phyloP scores from a whole-genome alignment of 345 rosid species.

The Hibiscus mutabilis region DNA sequence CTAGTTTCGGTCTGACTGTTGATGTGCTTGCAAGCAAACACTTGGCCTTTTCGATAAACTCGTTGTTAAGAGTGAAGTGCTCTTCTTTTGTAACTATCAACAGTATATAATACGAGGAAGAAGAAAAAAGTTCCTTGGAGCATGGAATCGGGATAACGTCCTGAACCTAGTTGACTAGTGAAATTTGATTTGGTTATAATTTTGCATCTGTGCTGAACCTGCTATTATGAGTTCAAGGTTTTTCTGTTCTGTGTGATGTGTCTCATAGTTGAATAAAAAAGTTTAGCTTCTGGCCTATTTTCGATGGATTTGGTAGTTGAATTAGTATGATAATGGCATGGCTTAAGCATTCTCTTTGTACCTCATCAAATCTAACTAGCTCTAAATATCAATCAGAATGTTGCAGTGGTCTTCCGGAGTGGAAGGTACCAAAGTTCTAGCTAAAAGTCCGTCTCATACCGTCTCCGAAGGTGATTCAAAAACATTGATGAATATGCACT shows the following conservation, averaged over 20 bases:
- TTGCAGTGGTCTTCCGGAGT: neutral
- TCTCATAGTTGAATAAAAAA: neutral
- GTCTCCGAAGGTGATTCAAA: neutral
- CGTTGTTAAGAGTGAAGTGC: no score
- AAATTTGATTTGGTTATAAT: no score
- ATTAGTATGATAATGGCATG: neutral
- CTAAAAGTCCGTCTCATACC: neutral
- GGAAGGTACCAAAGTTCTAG: neutral
- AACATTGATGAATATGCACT: neutral
- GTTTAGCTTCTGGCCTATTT: neutral
- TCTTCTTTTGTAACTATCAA: no score
- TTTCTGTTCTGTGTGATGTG: neutral
- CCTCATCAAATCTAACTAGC: neutral
- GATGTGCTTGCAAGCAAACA: neutral
- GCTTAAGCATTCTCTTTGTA: neutral
- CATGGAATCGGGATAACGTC: no score
- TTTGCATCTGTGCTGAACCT: neutral
- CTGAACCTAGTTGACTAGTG: no score
- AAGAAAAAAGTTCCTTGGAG: no score
- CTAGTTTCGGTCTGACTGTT: no score
- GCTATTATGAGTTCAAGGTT: neutral
- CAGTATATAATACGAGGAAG: no score
- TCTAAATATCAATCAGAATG: neutral
- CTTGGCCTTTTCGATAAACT: neutral
- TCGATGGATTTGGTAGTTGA: neutral